Evolutionary conservation across 352 stramenopile species (phyloP), one percentile per base, ranked within the genome.

Genomic region (Globisporangium alternatum): DNA sequence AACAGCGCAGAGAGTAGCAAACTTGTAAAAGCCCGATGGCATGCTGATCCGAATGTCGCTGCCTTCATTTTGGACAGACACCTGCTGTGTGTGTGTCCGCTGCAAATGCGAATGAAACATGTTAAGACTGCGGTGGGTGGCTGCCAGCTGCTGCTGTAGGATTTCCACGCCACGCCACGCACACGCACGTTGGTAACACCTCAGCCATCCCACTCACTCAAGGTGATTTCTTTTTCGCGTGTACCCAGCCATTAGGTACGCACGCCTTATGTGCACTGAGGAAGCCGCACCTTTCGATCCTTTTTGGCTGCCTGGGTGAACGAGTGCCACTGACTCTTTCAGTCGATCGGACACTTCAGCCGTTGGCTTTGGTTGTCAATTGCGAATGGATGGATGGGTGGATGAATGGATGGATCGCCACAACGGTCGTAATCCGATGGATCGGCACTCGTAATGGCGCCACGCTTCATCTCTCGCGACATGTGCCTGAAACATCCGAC

Each of bases 401-500:
- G 17, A 19, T 48, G 15, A 12, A 41, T 41, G 10, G 35, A 9
- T 41, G 35, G 1, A 15, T 41, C 12, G 35, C 35, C 35, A 15
- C 35, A 41, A 41, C 12, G 9, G 35, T 41, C 35, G 35, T 41
- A 47, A 49, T 49, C 17, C 51, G 25, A 9, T 35, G 30, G 31
- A 43, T n/a, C 44, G 51, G 17, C 13, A 45, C 39, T 45, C 4
- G 39, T 44, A 3, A 8, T 44, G 52, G 45, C 45, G 45, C 45
- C 19, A 52, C 31, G 31, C 52, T 45, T 31, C 52, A 44, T 58
- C 21, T 44, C 35, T 44, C 52, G 52, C 52, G 52, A 57, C 52
- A 57, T 44, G 33, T 21, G 19, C 12, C 9, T 12, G 35, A 41
- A 15, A 2, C 43, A 48, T 12, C 19, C 17, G 7, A 19, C n/a